A percentile compares a stretch with the other conserved stretches of the same genome.
Evolutionary conservation across 352 stramenopile species (phyloP).

Genomic region (Globisporangium cederbergense): DNA sequence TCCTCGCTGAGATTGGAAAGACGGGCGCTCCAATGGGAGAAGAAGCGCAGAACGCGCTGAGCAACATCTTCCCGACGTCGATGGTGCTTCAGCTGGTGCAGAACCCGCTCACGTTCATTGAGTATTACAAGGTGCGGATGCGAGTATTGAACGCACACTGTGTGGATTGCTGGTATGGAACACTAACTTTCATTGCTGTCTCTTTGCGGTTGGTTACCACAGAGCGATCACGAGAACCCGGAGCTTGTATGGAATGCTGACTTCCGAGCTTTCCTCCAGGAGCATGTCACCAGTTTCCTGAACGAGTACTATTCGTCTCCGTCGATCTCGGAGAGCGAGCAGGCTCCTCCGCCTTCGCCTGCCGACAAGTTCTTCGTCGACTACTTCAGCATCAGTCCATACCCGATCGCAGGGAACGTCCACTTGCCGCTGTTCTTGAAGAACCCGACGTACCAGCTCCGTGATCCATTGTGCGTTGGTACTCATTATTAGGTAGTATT

Average conservation of each 20-base stretch:
- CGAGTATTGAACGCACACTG: background rate
- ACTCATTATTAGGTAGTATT: too few relatives aligned
- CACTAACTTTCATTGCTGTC: background rate
- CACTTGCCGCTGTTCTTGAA: constrained; percentile 93
- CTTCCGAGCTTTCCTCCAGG: constrained; percentile 82
- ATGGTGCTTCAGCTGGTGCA: constrained; percentile 59
- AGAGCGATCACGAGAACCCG: constrained; percentile 89
- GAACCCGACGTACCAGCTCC: constrained; percentile 89
- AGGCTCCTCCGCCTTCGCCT: constrained; percentile 25
- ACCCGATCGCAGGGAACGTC: constrained; percentile 80
- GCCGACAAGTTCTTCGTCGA: constrained; percentile 69
- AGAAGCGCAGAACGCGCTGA: constrained; percentile 48
- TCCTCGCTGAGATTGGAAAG: constrained; percentile 64
- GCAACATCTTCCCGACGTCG: constrained; percentile 65
- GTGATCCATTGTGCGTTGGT: constrained; percentile 79
- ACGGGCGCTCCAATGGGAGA: constrained; percentile 38
- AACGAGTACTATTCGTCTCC: constrained; percentile 69
- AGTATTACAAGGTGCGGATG: constrained; percentile 50
- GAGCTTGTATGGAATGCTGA: constrained; percentile 93
- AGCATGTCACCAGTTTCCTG: constrained; percentile 67
- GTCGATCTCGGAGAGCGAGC: constrained; percentile 38
- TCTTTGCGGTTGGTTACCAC: constrained; percentile 28
- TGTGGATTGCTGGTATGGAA: background rate
- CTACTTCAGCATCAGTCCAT: constrained; percentile 65
- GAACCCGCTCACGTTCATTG: constrained; percentile 43